Base-by-base conservation (phyloP, 108 stramenopile species). In the Nitzschia inconspicua region DNA sequence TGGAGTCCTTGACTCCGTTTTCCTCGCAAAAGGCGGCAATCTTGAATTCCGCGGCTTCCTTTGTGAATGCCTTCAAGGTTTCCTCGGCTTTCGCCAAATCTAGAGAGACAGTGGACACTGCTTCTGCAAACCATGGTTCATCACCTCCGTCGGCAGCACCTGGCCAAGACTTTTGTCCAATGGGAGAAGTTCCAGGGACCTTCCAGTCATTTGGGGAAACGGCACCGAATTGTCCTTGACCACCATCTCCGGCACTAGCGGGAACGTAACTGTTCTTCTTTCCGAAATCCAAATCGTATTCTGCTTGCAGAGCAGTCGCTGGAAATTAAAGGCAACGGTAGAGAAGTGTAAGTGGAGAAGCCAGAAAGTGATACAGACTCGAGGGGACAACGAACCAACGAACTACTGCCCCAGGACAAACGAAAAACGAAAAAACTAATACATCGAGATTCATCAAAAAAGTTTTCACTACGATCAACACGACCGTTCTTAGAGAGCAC, bases 71-170 rank as follows among this genome's bases (percentile, higher is more conserved):
- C 83, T 86, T 84, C 49, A 90, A 65, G 37, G 89, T 89, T 36
- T 88, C 85, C 44, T 86, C 86, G 30, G 86, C 89, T 79, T 91
- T 89, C 31, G 57, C 67, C 78, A 90, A 71, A 68, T 94, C 93
- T 32, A 94, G 80, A 35, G 77, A 80, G 60, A 94, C 93, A 24
- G 93, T 94, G 43, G 85, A 86, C 44, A 94, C 84, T 35, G 93
- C 93, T 76, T 94, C 93, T 24, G 93, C 75, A 76, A 91, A 91
- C 93, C 93, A 94, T 22, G 93, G 93, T 63, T 94, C 93, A 50
- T 91, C 93, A 60, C 88, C 89, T 61, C 89, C 89, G 79, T 91
- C 93, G 25, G 87, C 66, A 30, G 85, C 88, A 58, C 89, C 93
- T 22, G 69, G 31, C 55, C 84, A 94, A 13, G 83, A 84, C 16